Conservation (phyloP, 2,329 filamentous ascomycete species). For the Orbilia oligospora region DNA sequence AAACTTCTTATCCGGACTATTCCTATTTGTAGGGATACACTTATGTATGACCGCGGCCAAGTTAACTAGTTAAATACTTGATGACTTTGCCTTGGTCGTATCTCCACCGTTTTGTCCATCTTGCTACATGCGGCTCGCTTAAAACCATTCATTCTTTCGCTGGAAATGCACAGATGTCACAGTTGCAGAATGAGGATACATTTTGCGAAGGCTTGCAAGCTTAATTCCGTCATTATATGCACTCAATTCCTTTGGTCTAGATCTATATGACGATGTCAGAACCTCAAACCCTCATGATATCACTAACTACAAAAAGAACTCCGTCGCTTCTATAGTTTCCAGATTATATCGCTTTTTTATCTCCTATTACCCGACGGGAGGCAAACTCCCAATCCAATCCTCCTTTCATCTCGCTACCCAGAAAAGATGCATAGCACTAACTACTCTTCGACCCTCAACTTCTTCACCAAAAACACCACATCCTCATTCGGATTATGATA, state of each 20-base stretch:
- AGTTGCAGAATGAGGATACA: slow-evolving; percentile 47
- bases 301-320: slow-evolving; percentile 21
- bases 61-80: too few species aligned
- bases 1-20: slow-evolving; percentile 9
- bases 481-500: slow-evolving; percentile 73
- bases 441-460: neutral
- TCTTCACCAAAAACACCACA: slow-evolving; percentile 70
- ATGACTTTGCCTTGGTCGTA: slow-evolving; percentile 2
- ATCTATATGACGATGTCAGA: neutral
- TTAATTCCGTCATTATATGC: slow-evolving; percentile 40
- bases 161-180: slow-evolving; percentile 20
- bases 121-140: slow-evolving; percentile 34
- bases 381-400: slow-evolving; percentile 9
- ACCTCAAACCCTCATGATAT: neutral
- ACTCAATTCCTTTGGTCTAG: neutral
- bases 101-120: slow-evolving; percentile 13
- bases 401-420: slow-evolving; percentile 22
- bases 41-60: too few species aligned
- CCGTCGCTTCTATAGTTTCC: slow-evolving; percentile 29
- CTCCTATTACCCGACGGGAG: slow-evolving; percentile 23
- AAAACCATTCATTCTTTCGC: slow-evolving; percentile 9
- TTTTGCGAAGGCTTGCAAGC: slow-evolving; percentile 36
- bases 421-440: slow-evolving; percentile 9
- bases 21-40: neutral
- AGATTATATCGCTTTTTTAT: neutral